These are phyloP conservation scores for Epichloe uncinata DNA, from an alignment of 2,329 filamentous ascomycete genomes.

Conservation along the genomic window DNA sequence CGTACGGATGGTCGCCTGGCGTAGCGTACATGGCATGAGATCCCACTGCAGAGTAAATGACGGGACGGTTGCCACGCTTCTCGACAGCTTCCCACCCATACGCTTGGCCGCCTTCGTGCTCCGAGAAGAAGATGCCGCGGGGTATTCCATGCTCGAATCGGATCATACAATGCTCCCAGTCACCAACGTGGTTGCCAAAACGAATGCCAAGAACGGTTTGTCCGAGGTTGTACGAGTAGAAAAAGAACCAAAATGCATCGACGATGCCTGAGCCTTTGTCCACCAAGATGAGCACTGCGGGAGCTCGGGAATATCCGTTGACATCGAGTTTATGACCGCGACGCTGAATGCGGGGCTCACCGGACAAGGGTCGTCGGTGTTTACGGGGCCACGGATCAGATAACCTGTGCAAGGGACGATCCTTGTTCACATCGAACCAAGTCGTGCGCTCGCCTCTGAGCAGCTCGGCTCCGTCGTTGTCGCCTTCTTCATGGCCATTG, in stretches of 20 bases:
- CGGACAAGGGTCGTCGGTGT: constrained; percentile 9
- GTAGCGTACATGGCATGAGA: constrained; percentile 90
- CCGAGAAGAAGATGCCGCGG: constrained; percentile 78
- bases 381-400: constrained; percentile 31
- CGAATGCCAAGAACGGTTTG: constrained; percentile 80
- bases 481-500: constrained; percentile 19
- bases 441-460: constrained; percentile 21
- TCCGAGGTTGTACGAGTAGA: constrained; percentile 95
- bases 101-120: constrained; percentile 80
- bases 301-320: constrained; percentile 67
- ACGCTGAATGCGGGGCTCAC: constrained; percentile 10
- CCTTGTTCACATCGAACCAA: constrained; percentile 40
- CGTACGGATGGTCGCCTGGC: constrained; percentile 67
- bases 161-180: constrained; percentile 93
- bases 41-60: constrained; percentile 78
- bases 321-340: constrained; percentile 37
- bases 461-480: constrained; percentile 20
- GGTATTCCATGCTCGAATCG: constrained; percentile 80
- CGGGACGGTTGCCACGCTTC: constrained; percentile 54
- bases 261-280: constrained; percentile 79
- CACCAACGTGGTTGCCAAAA: constrained; percentile 93
- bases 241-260: constrained; percentile 98
- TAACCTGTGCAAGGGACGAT: constrained; percentile 37
- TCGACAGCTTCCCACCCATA: constrained; percentile 82
- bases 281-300: constrained; percentile 71